These are phyloP conservation scores for Ceratocystis alfenasii DNA, from an alignment of 2,329 filamentous ascomycete species.

Conservation along the genomic window DNA sequence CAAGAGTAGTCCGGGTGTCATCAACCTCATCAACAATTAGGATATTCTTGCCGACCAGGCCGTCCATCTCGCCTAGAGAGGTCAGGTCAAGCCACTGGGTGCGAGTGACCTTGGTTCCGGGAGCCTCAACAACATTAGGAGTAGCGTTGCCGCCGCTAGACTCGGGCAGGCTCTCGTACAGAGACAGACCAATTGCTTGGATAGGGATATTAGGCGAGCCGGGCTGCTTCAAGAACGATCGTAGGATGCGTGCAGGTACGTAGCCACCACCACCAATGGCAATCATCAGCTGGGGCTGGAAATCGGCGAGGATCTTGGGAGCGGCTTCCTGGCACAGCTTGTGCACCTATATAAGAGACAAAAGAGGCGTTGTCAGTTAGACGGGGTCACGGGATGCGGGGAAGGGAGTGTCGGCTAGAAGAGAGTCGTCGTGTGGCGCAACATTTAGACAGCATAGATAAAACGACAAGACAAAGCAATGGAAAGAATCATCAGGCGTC, in stretches of 20 bases:
- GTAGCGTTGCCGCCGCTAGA: constrained; percentile 40
- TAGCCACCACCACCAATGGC: constrained; percentile 97
- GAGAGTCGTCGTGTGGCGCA: background rate
- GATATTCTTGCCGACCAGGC: constrained; percentile 80
- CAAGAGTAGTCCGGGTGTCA: constrained; percentile 84
- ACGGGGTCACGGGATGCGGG: background rate
- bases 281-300: constrained; percentile 93
- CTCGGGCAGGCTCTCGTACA: constrained; percentile 71
- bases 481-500: background rate
- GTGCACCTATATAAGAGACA: constrained; percentile 57
- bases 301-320: constrained; percentile 64
- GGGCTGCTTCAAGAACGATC: constrained; percentile 88
- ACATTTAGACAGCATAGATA: constrained; percentile 1
- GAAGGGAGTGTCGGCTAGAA: background rate
- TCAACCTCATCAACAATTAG: constrained; percentile 93
- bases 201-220: constrained; percentile 92
- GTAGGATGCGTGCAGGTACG: constrained; percentile 89
- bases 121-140: constrained; percentile 48
- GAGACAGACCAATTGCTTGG: constrained; percentile 93
- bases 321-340: constrained; percentile 89
- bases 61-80: constrained; percentile 69
- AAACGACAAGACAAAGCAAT: background rate
- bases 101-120: constrained; percentile 87
- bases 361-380: constrained; percentile 14
- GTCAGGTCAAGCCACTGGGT: constrained; percentile 96